phyloP scores from a whole-genome alignment of 2,329 filamentous ascomycete species.

The Neoarthrinium moseri region DNA sequence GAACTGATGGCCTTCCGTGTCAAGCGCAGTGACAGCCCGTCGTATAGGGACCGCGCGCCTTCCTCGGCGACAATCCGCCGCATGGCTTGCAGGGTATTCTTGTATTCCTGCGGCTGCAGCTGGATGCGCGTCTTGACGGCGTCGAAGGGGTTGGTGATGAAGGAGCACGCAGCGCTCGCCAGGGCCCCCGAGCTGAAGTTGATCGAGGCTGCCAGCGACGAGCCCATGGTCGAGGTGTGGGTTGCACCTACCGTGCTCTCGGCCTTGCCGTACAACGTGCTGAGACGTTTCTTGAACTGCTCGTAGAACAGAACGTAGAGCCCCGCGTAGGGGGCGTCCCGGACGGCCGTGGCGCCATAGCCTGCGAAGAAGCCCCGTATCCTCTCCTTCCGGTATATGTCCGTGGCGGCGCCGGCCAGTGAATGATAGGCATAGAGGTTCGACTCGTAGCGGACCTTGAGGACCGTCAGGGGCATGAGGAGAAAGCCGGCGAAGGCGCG shows the following conservation, averaged over 20 bases:
- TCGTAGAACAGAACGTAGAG: slow-evolving; percentile 96
- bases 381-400: slow-evolving; percentile 74
- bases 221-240: slow-evolving; percentile 23
- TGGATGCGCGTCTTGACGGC: slow-evolving; percentile 94
- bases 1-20: slow-evolving; percentile 88
- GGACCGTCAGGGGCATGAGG: slow-evolving; percentile 93
- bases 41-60: slow-evolving; percentile 76
- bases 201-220: slow-evolving; percentile 59
- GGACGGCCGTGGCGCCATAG: slow-evolving; percentile 87
- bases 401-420: slow-evolving; percentile 66
- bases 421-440: slow-evolving; percentile 82
- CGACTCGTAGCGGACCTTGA: slow-evolving; percentile 95
- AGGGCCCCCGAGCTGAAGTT: slow-evolving; percentile 84
- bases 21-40: slow-evolving; percentile 84
- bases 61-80: slow-evolving; percentile 80
- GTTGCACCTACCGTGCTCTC: not conserved
- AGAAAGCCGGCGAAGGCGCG: slow-evolving; percentile 84
- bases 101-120: slow-evolving; percentile 78
- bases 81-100: slow-evolving; percentile 77
- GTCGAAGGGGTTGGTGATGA: slow-evolving; percentile 94
- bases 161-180: slow-evolving; percentile 79
- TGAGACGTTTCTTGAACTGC: slow-evolving; percentile 67
- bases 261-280: slow-evolving; percentile 24
- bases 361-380: slow-evolving; percentile 86
- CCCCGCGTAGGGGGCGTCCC: slow-evolving; percentile 95